Evolutionary conservation across 2,329 filamentous ascomycete species (phyloP).

Genomic region (Scedosporium dehoogii): DNA sequence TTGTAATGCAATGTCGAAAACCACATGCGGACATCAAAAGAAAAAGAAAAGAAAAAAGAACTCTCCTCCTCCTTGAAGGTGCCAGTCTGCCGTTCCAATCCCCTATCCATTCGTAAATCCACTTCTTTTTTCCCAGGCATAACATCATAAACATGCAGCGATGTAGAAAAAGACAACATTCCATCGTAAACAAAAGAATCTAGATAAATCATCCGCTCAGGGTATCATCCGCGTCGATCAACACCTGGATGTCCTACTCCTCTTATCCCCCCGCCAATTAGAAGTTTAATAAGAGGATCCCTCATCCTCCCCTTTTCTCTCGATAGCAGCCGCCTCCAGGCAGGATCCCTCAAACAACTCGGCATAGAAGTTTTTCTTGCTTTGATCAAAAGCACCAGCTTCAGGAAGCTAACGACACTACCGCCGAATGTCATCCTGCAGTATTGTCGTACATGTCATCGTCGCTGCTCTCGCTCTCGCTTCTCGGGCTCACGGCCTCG

Average conservation of each 20-base stretch:
- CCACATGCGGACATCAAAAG: not conserved
- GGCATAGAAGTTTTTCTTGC: too few relatives aligned
- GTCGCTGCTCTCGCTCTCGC: constrained; percentile 41
- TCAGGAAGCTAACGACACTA: not conserved
- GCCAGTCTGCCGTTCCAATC: not conserved
- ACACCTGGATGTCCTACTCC: not conserved
- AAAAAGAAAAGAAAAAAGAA: not conserved
- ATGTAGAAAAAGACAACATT: not conserved
- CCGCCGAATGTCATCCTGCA: not conserved
- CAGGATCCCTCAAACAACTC: too few relatives aligned
- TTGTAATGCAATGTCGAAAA: not conserved
- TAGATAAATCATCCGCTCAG: not conserved
- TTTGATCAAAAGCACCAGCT: too few relatives aligned
- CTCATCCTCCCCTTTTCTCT: too few relatives aligned
- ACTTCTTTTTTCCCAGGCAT: not conserved
- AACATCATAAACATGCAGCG: not conserved
- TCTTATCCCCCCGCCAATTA: not conserved
- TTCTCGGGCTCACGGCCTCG: constrained; percentile 40
- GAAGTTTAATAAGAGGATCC: too few relatives aligned
- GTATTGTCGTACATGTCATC: constrained; percentile 42
- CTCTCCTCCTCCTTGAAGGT: not conserved
- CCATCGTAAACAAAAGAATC: not conserved
- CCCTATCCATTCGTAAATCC: not conserved
- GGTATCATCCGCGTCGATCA: not conserved
- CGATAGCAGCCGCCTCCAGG: too few relatives aligned